Evolutionary conservation across 1,284 basidiomycete genomes (phyloP), one percentile per base, ranked within the genome.

Genomic region (Caloboletus inedulis): DNA sequence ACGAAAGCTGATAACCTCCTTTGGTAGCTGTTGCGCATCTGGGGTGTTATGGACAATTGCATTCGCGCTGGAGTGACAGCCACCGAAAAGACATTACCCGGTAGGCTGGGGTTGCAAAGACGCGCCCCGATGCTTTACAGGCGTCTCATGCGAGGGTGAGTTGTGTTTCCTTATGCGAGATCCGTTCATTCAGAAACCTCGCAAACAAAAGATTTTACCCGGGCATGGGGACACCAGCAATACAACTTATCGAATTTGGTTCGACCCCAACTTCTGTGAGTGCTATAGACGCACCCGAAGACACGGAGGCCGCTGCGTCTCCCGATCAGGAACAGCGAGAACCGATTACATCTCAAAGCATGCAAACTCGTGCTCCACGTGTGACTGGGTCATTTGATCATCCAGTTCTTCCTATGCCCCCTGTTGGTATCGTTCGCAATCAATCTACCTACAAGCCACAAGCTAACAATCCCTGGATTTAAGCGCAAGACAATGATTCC

Each of bases 41-140:
- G 94, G 94, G 67, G 75, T 45, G 90, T 94, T 3, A 98, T 98
- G 95, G 94, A 98, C 68, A 82, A 87, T 52, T 96, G 93, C 66
- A 98, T 98, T 58, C 87, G 87, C 19, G 81, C 82, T 3, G 94
- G 94, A 23, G 93, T 97, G 16, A 87, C 90, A 9, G 80, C 89
- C 0, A 76, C 78, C 1, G 91, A 96, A 59, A 77, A 78, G 40
- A 81, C 80, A 16, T 79, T 98, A 6, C 96, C 96, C 0, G 95
- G 96, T 19, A 81, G 92, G 10, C 72, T 98, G n/a, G 72, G 80
- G 6, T 75, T 96, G 19, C 80, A 85, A 35, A 79, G 93, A 18
- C 80, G 92, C 43, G 94, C 94, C 14, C 91, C 92, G 0, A 85
- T 86, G 63, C 78, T 96, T 37, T 96, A 98, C 70, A 78, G 82